phyloP scores from a whole-genome alignment of 208 protist species.

The Lotmaria passim region DNA sequence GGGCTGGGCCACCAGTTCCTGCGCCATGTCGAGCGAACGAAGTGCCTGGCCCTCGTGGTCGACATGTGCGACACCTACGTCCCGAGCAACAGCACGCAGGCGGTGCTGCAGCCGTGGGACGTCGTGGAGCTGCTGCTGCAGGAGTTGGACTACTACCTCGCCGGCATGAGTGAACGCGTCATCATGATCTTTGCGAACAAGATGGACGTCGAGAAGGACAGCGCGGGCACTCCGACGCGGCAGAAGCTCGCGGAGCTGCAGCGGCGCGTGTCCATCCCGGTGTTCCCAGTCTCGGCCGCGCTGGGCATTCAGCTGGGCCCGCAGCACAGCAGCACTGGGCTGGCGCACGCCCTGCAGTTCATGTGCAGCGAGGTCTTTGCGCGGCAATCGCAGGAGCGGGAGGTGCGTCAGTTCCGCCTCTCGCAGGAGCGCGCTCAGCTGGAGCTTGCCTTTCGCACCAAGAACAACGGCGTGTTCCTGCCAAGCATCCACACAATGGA shows the following conservation, averaged over 20 bases:
- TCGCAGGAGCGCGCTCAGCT: conserved; percentile 48
- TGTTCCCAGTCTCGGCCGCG: conserved; percentile 91
- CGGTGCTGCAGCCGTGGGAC: conserved; percentile 79
- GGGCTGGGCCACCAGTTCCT: conserved; percentile 92
- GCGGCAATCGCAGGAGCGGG: conserved; percentile 47
- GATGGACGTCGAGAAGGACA: conserved; percentile 86
- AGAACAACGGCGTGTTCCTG: conserved; percentile 68
- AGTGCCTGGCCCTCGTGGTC: conserved; percentile 88
- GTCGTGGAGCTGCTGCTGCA: conserved; percentile 74
- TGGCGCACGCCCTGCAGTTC: conserved; percentile 66
- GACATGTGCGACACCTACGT: conserved; percentile 85
- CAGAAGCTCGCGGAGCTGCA: conserved; percentile 75
- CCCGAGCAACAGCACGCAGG: conserved; percentile 22
- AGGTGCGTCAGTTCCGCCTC: conserved; percentile 39
- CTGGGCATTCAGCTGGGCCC: conserved; percentile 67
- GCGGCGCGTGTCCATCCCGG: conserved; percentile 63
- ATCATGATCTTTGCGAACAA: conserved; percentile 92
- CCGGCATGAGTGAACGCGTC: conserved; percentile 65
- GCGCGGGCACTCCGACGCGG: conserved; percentile 38
- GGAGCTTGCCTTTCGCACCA: conserved; percentile 65
- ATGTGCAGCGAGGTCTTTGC: conserved; percentile 76
- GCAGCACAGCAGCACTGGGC: conserved; percentile 53
- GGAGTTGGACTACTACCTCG: conserved; percentile 90
- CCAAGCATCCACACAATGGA: conserved; percentile 12
- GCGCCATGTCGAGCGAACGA: conserved; percentile 91